Percentiles rank a stretch among this genome's conserved stretches.
Conservation (phyloP, 345 rosid genomes). For the Odontarrhena argentea region DNA sequence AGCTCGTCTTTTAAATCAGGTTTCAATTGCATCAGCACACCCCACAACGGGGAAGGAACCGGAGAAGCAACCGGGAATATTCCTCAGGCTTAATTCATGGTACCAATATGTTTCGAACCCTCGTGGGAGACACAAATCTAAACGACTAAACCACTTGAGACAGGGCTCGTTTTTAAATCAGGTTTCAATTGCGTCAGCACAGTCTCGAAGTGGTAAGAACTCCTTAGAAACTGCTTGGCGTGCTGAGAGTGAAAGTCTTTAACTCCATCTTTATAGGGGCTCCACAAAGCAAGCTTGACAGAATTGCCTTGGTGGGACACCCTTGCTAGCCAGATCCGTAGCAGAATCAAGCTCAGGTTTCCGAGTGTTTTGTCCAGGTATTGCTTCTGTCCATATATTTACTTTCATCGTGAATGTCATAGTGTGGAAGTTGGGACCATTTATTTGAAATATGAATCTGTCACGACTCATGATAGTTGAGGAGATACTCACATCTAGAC, state of each 20-base stretch:
- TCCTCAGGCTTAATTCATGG: no score
- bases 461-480: background rate
- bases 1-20: no score
- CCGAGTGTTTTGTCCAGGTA: conserved; percentile 97
- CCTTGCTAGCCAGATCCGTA: conserved; percentile 89
- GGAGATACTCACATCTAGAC: conserved; percentile 11
- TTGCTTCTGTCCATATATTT: conserved; percentile 30
- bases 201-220: conserved; percentile 75
- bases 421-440: conserved; percentile 8
- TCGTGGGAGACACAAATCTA: background rate
- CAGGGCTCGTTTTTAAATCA: no score
- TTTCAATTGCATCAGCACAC: conserved; percentile 83
- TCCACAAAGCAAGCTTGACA: conserved; percentile 89
- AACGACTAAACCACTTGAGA: background rate
- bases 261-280: conserved; percentile 82
- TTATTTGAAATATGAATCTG: conserved; percentile 13
- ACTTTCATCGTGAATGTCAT: conserved; percentile 26
- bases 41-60: conserved; percentile 68
- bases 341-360: conserved; percentile 88
- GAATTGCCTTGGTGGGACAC: conserved; percentile 88
- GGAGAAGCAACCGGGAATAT: no score
- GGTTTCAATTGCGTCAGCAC: conserved; percentile 91
- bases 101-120: no score
- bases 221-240: conserved; percentile 99
- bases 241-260: conserved; percentile 89